Evolutionary conservation across 2,329 filamentous ascomycete genomes (phyloP).

Genomic region (Colletotrichum tabaci): DNA sequence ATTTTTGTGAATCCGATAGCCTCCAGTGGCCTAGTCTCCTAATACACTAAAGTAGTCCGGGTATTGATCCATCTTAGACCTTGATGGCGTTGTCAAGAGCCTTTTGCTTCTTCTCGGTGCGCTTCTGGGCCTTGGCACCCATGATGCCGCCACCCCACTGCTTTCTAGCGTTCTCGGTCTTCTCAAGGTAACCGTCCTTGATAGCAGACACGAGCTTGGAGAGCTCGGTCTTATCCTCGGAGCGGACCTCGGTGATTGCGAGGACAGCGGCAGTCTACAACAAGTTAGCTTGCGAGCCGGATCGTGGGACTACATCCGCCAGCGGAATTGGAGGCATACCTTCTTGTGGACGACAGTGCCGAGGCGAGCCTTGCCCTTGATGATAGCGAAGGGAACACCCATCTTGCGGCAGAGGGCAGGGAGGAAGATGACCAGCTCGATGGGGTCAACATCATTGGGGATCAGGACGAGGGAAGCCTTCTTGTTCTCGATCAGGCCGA

Average conservation of each 20-base stretch:
- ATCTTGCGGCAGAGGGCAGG: constrained; percentile 99
- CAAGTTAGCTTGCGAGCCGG: constrained; percentile 48
- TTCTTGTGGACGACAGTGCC: constrained; percentile 99
- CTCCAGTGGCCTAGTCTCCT: constrained; percentile 41
- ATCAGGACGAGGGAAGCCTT: constrained; percentile 99
- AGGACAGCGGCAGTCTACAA: constrained; percentile 95
- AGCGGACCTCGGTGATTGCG: constrained; percentile 95
- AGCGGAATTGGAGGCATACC: constrained; percentile 65
- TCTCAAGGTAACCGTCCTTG: constrained; percentile 98
- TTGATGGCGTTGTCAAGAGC: constrained; percentile 95
- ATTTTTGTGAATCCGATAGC: constrained; percentile 41
- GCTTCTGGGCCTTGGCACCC: constrained; percentile 91
- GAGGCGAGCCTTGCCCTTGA: constrained; percentile 99
- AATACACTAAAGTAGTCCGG: constrained; percentile 46
- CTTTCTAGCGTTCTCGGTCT: constrained; percentile 91
- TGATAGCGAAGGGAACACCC: constrained; percentile 98
- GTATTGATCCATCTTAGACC: constrained; percentile 78
- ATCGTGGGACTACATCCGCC: no score
- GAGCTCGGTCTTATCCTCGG: constrained; percentile 98
- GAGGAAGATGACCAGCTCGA: constrained; percentile 99
- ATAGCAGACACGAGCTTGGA: constrained; percentile 95
- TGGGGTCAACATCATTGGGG: constrained; percentile 99
- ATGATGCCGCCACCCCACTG: constrained; percentile 99
- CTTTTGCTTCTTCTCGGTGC: constrained; percentile 90
- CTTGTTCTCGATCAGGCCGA: constrained; percentile 98